A percentile compares a stretch with the other conserved stretches of the same genome.
Conservation (phyloP, 2,329 filamentous ascomycete genomes). For the Phoma sp. region DNA sequence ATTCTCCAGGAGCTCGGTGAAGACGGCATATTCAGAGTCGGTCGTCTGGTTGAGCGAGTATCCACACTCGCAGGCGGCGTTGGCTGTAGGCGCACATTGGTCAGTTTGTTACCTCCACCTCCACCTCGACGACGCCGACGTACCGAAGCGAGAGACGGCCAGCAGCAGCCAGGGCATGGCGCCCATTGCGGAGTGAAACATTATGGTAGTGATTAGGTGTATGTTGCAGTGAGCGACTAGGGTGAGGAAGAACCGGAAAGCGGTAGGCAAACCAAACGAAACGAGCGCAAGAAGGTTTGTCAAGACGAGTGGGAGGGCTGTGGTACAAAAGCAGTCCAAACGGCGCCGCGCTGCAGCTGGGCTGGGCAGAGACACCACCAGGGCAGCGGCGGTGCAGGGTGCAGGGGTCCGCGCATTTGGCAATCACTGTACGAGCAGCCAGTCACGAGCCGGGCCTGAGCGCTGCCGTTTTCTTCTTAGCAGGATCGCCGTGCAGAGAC, state of each 20-base stretch:
- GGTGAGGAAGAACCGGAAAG: conserved; percentile 16
- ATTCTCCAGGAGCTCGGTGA: conserved; percentile 73
- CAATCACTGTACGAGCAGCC: conserved; percentile 21
- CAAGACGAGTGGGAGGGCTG: conserved; percentile 14
- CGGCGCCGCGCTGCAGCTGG: conserved; percentile 1
- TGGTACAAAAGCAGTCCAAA: conserved; percentile 14
- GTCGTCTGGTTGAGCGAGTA: conserved; percentile 64
- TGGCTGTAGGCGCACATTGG: conserved; percentile 30
- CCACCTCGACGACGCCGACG: conserved; percentile 17
- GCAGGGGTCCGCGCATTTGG: conserved; percentile 11
- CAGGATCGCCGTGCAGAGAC: conserved; percentile 16
- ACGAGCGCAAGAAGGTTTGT: conserved; percentile 19
- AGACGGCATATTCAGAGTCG: conserved; percentile 56
- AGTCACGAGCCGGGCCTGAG: conserved; percentile 15
- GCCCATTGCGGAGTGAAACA: conserved; percentile 28
- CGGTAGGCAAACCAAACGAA: conserved; percentile 20
- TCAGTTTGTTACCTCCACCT: conserved; percentile 8
- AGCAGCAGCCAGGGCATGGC: conserved; percentile 40
- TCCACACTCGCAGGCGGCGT: conserved; percentile 72
- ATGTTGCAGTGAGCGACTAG: conserved; percentile 30
- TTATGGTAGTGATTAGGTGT: conserved; percentile 22
- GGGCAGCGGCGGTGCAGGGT: conserved; percentile 14
- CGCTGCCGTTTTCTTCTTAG: conserved; percentile 16
- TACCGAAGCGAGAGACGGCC: conserved; percentile 40
- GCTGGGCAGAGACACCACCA: conserved; percentile 15